phyloP scores from a whole-genome alignment of 352 stramenopile species.

The Pythium dissotocum region DNA sequence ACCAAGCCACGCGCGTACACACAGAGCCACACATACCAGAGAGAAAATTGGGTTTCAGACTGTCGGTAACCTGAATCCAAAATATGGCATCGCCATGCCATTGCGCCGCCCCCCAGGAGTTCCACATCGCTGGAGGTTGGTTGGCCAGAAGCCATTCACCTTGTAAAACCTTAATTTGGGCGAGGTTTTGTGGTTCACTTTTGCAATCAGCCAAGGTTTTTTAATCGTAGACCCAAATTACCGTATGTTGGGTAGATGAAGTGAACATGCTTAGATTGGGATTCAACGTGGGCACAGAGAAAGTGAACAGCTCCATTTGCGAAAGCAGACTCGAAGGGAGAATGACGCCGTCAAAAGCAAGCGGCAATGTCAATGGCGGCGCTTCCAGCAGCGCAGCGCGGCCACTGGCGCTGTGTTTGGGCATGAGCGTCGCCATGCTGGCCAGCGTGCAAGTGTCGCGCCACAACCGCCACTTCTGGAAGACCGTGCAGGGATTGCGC shows the following conservation, averaged over 20 bases:
- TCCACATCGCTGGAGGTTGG: not conserved
- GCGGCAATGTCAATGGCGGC: not conserved
- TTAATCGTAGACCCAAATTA: not conserved
- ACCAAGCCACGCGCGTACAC: not conserved
- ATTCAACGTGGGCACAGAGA: not conserved
- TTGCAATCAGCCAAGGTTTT: not conserved
- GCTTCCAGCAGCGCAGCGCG: conserved; percentile 14
- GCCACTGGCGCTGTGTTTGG: conserved; percentile 58
- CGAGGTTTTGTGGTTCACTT: conserved; percentile 7
- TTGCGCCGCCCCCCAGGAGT: not conserved
- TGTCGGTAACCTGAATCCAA: conserved; percentile 93
- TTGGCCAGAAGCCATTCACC: conserved; percentile 19
- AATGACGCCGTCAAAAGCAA: not conserved
- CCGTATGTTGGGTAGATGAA: not conserved
- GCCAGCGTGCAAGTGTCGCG: conserved; percentile 63
- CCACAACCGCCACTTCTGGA: conserved; percentile 54
- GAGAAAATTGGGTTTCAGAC: conserved; percentile 62
- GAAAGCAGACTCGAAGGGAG: not conserved
- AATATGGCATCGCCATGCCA: conserved; percentile 29
- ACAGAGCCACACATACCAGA: conserved; percentile 55
- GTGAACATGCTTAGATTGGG: not conserved
- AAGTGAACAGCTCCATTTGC: not conserved
- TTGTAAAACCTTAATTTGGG: conserved; percentile 14
- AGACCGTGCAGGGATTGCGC: conserved; percentile 30
- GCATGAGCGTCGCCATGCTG: conserved; percentile 72